Evolutionary conservation across 805 yeast genomes (phyloP).

Genomic region (Blastobotrys attinorum): DNA sequence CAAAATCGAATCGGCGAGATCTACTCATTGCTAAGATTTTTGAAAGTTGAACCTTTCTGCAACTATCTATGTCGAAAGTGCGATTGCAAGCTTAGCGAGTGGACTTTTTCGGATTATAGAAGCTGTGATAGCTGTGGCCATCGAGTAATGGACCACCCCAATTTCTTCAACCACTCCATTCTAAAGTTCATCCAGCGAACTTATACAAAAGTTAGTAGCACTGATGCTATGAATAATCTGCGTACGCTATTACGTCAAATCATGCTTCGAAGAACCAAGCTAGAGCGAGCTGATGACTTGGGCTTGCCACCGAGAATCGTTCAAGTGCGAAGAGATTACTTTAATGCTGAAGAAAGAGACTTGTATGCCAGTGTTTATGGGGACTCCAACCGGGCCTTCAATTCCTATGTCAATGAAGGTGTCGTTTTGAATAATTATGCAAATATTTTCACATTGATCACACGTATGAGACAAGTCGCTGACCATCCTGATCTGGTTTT

Average conservation of each 20-base stretch:
- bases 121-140: conserved; percentile 85
- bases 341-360: conserved; percentile 94
- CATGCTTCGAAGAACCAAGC: conserved; percentile 90
- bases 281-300: conserved; percentile 94
- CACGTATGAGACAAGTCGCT: conserved; percentile 96
- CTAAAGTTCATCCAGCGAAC: conserved; percentile 89
- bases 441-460: conserved; percentile 88
- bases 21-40: conserved; percentile 81
- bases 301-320: conserved; percentile 96
- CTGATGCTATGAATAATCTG: conserved; percentile 66
- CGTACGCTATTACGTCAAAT: conserved; percentile 67
- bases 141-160: conserved; percentile 90
- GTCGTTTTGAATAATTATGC: conserved; percentile 96
- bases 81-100: conserved; percentile 69
- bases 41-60: conserved; percentile 79
- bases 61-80: conserved; percentile 91
- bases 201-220: conserved; percentile 35
- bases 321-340: conserved; percentile 75
- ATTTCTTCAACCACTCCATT: conserved; percentile 92
- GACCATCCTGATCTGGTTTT: conserved; percentile 96
- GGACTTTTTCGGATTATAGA: conserved; percentile 79
- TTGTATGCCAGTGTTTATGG: conserved; percentile 80
- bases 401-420: conserved; percentile 91
- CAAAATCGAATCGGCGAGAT: conserved; percentile 96
- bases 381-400: conserved; percentile 79